Percentiles rank a stretch among this genome's conserved stretches.
Conservation (phyloP, 2,329 filamentous ascomycete species). For the Colletotrichum euphorbiae region DNA sequence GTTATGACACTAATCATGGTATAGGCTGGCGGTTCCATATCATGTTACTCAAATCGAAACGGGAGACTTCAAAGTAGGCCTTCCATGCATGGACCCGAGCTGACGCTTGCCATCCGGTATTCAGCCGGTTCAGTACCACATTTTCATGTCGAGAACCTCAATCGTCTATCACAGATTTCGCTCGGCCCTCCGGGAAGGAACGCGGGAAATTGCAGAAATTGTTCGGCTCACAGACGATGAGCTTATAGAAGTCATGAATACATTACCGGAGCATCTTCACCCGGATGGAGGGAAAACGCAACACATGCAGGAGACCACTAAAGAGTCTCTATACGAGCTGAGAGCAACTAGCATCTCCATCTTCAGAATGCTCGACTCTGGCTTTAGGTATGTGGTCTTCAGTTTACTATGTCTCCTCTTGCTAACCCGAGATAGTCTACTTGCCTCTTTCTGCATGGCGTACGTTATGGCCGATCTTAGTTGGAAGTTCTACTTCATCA, state of each 20-base stretch:
- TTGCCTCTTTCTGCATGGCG: conserved; percentile 46
- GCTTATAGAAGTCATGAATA: conserved; percentile 38
- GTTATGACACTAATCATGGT: too few relatives aligned
- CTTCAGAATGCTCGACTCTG: conserved; percentile 45
- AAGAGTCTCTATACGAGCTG: conserved; percentile 48
- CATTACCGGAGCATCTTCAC: conserved; percentile 33
- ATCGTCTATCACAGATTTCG: conserved; percentile 33
- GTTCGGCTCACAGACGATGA: conserved; percentile 33
- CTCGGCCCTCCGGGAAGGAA: conserved; percentile 8
- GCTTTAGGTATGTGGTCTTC: conserved; percentile 44
- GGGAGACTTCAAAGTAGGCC: conserved; percentile 24
- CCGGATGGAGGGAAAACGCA: conserved; percentile 12
- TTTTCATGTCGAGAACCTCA: conserved; percentile 35
- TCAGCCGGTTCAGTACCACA: conserved; percentile 32
- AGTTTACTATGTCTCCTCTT: neutral
- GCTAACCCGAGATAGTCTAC: conserved; percentile 38
- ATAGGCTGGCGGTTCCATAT: conserved; percentile 31
- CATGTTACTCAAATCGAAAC: conserved; percentile 23
- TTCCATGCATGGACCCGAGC: conserved; percentile 8
- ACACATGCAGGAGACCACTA: conserved; percentile 44
- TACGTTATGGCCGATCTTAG: conserved; percentile 46
- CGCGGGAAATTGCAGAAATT: neutral
- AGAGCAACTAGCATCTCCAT: conserved; percentile 48
- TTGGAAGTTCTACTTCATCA: conserved; percentile 49
- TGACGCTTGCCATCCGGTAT: neutral